Evolutionary conservation across 2,329 filamentous ascomycete species (phyloP).

Genomic region (Aulographum hederae): DNA sequence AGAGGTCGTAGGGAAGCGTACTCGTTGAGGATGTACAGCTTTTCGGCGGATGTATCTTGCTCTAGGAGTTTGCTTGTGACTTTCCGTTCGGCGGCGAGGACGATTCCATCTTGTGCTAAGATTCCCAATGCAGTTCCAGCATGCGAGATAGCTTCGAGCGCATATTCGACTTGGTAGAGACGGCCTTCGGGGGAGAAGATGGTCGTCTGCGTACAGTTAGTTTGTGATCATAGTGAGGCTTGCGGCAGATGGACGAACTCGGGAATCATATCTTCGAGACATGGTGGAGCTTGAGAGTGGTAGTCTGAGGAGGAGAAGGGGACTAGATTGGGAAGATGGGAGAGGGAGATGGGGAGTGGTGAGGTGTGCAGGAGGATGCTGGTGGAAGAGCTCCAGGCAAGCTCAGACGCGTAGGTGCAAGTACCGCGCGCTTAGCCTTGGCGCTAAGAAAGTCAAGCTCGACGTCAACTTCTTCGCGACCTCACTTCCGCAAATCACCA

Average conservation of each 20-base stretch:
- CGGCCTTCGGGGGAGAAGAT: constrained; percentile 99
- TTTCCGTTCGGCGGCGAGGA: constrained; percentile 93
- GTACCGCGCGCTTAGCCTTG: neutral
- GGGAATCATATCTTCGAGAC: constrained; percentile 95
- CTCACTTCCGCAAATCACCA: too few relatives aligned
- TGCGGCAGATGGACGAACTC: constrained; percentile 39
- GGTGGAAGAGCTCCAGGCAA: constrained; percentile 2
- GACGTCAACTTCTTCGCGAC: neutral
- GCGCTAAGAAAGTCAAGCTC: neutral
- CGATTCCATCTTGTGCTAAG: constrained; percentile 93
- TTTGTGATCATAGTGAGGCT: constrained; percentile 3
- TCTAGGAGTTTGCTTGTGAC: constrained; percentile 98
- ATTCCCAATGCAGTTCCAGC: constrained; percentile 94
- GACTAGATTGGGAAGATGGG: neutral
- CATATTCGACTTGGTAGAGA: constrained; percentile 98
- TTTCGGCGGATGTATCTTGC: constrained; percentile 98
- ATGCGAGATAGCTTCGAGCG: constrained; percentile 94
- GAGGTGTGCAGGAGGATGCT: neutral
- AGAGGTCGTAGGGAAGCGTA: constrained; percentile 25
- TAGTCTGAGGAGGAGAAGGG: neutral
- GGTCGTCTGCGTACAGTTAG: constrained; percentile 51
- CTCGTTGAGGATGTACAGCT: constrained; percentile 99
- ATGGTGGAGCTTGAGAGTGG: constrained; percentile 31
- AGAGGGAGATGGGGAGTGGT: constrained; percentile 3
- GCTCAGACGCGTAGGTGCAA: constrained; percentile 2